These are phyloP conservation scores for Lactuca saligna DNA, from an alignment of 129 eudicot species.

Conservation along the genomic window DNA sequence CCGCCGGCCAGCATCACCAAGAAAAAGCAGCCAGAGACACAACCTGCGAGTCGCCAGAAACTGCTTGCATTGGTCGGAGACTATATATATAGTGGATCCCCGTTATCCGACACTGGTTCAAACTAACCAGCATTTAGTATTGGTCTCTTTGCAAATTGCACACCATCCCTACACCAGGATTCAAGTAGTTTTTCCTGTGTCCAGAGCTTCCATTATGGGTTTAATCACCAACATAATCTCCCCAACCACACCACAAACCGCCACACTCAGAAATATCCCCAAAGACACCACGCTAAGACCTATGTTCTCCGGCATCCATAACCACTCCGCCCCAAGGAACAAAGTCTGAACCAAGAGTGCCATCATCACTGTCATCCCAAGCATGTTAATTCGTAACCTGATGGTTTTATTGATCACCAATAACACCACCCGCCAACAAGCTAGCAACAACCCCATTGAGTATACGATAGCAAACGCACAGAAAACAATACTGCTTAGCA, in stretches of 20 bases:
- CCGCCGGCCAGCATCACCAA: too few relatives aligned
- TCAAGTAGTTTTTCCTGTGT: constrained; percentile 30
- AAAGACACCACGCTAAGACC: constrained; percentile 22
- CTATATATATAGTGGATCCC: too few relatives aligned
- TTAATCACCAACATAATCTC: constrained; percentile 53
- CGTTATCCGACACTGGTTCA: too few relatives aligned
- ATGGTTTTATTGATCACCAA: constrained; percentile 62
- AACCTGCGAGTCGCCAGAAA: too few relatives aligned
- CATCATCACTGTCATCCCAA: constrained; percentile 41
- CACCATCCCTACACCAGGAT: neutral
- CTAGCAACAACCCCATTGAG: constrained; percentile 39
- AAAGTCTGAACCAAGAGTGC: constrained; percentile 44
- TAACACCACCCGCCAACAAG: constrained; percentile 57
- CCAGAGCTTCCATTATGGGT: constrained; percentile 59
- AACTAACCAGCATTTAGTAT: neutral
- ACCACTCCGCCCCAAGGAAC: constrained; percentile 30
- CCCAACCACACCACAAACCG: constrained; percentile 43
- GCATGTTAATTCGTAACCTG: constrained; percentile 35
- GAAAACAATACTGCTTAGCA: constrained; percentile 40
- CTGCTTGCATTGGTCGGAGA: too few relatives aligned
- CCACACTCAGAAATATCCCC: constrained; percentile 32
- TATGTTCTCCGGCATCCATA: constrained; percentile 41
- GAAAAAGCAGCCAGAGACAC: too few relatives aligned
- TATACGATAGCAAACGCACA: constrained; percentile 50
- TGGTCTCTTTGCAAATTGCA: neutral